A percentile compares a stretch with the other conserved stretches of the same genome.
These are phyloP conservation scores for Myrica gale DNA, from an alignment of 306 rosid genomes.

Conservation along the genomic window DNA sequence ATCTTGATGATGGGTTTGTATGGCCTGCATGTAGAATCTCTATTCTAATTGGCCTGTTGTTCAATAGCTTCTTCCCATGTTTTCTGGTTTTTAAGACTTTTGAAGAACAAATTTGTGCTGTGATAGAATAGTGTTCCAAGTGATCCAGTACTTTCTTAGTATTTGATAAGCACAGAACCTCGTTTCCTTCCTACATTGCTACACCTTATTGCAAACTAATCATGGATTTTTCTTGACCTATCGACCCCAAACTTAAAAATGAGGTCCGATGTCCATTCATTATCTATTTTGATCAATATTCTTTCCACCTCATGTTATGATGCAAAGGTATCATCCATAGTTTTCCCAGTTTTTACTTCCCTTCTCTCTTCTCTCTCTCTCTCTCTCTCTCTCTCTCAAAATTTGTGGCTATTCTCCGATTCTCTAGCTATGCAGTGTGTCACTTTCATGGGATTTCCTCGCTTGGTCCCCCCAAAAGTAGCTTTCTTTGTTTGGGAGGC, in stretches of 20 bases:
- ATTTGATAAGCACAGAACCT: not conserved
- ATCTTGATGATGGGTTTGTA: not conserved
- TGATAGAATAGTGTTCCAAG: not conserved
- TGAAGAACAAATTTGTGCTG: not conserved
- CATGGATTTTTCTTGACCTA: not conserved
- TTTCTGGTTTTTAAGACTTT: not conserved
- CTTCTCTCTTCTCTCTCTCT: not conserved
- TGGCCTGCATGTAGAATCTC: not conserved
- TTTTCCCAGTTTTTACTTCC: no score
- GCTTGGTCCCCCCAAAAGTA: no score
- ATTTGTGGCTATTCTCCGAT: not conserved
- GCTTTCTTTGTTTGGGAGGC: no score
- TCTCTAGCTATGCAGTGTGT: not conserved
- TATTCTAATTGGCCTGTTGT: not conserved
- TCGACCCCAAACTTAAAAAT: not conserved
- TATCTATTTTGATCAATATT: not conserved
- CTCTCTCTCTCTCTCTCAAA: not conserved
- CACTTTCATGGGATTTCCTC: not conserved
- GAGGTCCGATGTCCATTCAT: not conserved
- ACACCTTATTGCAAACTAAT: not conserved
- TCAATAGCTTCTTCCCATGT: not conserved
- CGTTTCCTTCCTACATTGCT: not conserved
- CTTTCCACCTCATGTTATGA: not conserved
- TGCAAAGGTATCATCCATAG: not conserved
- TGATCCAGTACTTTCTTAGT: not conserved